A percentile compares a stretch with the other conserved stretches of the same genome.
phyloP scores from a whole-genome alignment of 1,139 yeast genomes.

The Diutina siamensis region DNA sequence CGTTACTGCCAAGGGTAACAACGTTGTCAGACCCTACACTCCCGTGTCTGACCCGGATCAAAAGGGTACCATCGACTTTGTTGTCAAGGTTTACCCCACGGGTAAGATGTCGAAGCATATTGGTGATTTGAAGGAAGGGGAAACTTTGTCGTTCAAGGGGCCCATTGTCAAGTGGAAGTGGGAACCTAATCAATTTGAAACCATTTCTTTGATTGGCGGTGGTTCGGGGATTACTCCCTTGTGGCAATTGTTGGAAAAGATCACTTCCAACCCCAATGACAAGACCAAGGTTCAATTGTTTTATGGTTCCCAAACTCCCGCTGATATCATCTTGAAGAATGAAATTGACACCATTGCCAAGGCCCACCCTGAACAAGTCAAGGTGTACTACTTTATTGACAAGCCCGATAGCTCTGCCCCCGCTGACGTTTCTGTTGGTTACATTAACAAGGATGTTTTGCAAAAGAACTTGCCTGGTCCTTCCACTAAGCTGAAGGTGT shows the following conservation, averaged over 20 bases:
- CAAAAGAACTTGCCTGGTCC: conserved; percentile 48
- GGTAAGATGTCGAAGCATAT: conserved; percentile 83
- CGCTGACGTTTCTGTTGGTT: conserved; percentile 42
- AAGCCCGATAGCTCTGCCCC: conserved; percentile 25
- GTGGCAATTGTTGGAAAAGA: conserved; percentile 69
- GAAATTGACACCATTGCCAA: conserved; percentile 61
- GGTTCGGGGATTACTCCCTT: conserved; percentile 96
- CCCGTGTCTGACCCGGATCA: conserved; percentile 66
- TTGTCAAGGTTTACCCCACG: conserved; percentile 71
- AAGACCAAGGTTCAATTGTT: conserved; percentile 72
- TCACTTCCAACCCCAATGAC: conserved; percentile 65
- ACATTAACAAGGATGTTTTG: conserved; percentile 20
- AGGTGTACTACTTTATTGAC: conserved; percentile 73
- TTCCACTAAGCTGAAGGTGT: conserved; percentile 87
- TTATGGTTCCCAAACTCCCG: conserved; percentile 69
- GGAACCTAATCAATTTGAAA: conserved; percentile 74
- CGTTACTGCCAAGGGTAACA: conserved; percentile 73
- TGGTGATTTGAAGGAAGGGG: conserved; percentile 60
- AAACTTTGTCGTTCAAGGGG: conserved; percentile 85
- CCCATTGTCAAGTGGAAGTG: conserved; percentile 90
- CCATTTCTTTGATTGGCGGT: conserved; percentile 82
- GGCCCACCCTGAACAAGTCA: conserved; percentile 64
- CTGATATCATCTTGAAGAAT: conserved; percentile 66
- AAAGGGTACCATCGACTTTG: conserved; percentile 67
- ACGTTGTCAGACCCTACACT: conserved; percentile 93